A percentile compares a stretch with the other conserved stretches of the same genome.
Evolutionary conservation across 2,329 filamentous ascomycete genomes (phyloP).

Genomic region (Fusarium buxicola): DNA sequence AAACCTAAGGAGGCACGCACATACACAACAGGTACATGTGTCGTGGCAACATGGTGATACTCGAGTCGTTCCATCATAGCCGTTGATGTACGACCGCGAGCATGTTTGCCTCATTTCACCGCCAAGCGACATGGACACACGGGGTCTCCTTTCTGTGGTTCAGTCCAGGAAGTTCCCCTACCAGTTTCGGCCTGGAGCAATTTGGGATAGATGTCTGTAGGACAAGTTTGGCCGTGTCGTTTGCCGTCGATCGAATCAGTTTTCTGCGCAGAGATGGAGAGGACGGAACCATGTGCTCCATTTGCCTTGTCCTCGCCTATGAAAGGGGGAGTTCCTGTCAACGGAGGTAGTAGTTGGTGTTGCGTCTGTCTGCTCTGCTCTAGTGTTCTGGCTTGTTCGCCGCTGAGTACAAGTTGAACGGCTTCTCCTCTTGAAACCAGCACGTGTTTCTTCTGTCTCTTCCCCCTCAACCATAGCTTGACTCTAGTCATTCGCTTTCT

Average conservation of each 20-base stretch:
- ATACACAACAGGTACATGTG: conserved; percentile 23
- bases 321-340: conserved; percentile 14
- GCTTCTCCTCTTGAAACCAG: conserved; percentile 11
- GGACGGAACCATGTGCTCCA: conserved; percentile 14
- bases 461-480: not conserved
- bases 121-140: conserved; percentile 25
- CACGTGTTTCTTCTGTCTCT: not conserved
- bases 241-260: conserved; percentile 36
- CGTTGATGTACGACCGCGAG: conserved; percentile 43
- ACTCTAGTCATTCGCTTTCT: conserved; percentile 3
- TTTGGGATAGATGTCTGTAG: conserved; percentile 29
- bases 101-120: conserved; percentile 46
- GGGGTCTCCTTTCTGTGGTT: conserved; percentile 24
- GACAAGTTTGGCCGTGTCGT: conserved; percentile 36
- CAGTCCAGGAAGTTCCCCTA: conserved; percentile 30
- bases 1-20: conserved; percentile 6
- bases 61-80: conserved; percentile 35
- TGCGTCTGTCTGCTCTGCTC: conserved; percentile 22
- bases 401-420: conserved; percentile 35
- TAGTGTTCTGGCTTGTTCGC: conserved; percentile 21
- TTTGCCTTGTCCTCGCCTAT: conserved; percentile 14
- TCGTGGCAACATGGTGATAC: conserved; percentile 35
- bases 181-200: conserved; percentile 27
- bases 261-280: conserved; percentile 9
- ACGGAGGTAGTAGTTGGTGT: conserved; percentile 13